Percentiles rank a stretch among this genome's conserved stretches.
Evolutionary conservation across 768 basidiomycete species (phyloP).

Genomic region (Scleroderma bovista): DNA sequence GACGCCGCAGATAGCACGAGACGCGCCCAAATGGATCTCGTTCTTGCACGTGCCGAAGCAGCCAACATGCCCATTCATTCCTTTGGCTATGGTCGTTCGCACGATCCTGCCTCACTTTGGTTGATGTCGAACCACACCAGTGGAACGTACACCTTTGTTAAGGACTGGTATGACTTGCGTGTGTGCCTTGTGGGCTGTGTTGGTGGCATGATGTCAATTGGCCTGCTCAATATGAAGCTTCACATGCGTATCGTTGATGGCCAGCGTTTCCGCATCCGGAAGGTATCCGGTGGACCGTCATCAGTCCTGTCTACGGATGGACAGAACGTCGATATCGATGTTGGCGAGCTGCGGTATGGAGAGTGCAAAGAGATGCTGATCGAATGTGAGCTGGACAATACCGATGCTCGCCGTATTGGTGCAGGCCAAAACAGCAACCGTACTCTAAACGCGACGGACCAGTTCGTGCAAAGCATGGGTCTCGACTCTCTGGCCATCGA

Average conservation of each 20-base stretch:
- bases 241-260: conserved; percentile 92
- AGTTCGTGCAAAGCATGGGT: conserved; percentile 83
- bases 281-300: conserved; percentile 86
- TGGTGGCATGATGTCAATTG: conserved; percentile 96
- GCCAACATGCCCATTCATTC: conserved; percentile 96
- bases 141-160: conserved; percentile 97
- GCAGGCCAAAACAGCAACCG: conserved; percentile 11
- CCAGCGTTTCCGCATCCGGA: conserved; percentile 87
- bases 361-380: conserved; percentile 97
- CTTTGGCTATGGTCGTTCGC: conserved; percentile 93
- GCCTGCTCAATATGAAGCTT: conserved; percentile 86
- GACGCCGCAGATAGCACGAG: conserved; percentile 90
- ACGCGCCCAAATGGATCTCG: conserved; percentile 96
- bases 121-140: conserved; percentile 97
- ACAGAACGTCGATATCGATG: conserved; percentile 90
- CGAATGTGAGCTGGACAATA: conserved; percentile 83
- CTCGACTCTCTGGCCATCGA: conserved; percentile 70
- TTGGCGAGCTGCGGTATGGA: conserved; percentile 93
- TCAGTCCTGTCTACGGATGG: conserved; percentile 90
- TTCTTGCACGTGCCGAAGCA: conserved; percentile 93
- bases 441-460: conserved; percentile 76
- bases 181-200: conserved; percentile 91
- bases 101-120: conserved; percentile 97
- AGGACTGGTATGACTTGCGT: conserved; percentile 95
- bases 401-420: conserved; percentile 35